These are phyloP conservation scores for Cenococcum geophilum DNA, from an alignment of 495 filamentous ascomycete species.

Conservation along the genomic window DNA sequence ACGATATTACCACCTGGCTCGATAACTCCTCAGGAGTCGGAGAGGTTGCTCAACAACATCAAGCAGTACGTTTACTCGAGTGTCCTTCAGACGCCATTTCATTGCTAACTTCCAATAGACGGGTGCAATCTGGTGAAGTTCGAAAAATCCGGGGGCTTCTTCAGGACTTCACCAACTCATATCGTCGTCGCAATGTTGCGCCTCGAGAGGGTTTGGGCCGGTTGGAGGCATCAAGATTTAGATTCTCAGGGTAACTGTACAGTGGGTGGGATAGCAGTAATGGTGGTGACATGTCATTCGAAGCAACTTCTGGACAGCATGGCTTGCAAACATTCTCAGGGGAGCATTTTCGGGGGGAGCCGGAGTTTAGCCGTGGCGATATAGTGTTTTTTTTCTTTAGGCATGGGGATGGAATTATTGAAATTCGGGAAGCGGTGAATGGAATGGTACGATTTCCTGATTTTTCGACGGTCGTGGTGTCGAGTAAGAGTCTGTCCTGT, in stretches of 20 bases:
- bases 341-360: too few species aligned
- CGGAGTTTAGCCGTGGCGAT: too few species aligned
- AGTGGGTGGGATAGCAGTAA: not conserved
- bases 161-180: conserved; percentile 93
- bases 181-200: conserved; percentile 86
- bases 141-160: conserved; percentile 76
- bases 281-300: not conserved
- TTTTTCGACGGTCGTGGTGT: too few species aligned
- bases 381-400: too few species aligned
- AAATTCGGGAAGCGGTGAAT: too few species aligned
- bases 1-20: conserved; percentile 76
- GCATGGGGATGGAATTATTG: too few species aligned
- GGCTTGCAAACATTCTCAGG: too few species aligned
- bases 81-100: not conserved
- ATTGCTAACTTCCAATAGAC: conserved; percentile 27
- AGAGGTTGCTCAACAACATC: conserved; percentile 47
- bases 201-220: conserved; percentile 85
- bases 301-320: too few species aligned
- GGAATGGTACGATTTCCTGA: too few species aligned
- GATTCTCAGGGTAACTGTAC: conserved; percentile 48
- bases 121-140: conserved; percentile 64
- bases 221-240: conserved; percentile 77
- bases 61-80: conserved; percentile 30
- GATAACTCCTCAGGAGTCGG: conserved; percentile 53
- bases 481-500: too few species aligned